Base-by-base conservation (phyloP, 768 basidiomycete genomes). In the Naganishia vishniacii region DNA sequence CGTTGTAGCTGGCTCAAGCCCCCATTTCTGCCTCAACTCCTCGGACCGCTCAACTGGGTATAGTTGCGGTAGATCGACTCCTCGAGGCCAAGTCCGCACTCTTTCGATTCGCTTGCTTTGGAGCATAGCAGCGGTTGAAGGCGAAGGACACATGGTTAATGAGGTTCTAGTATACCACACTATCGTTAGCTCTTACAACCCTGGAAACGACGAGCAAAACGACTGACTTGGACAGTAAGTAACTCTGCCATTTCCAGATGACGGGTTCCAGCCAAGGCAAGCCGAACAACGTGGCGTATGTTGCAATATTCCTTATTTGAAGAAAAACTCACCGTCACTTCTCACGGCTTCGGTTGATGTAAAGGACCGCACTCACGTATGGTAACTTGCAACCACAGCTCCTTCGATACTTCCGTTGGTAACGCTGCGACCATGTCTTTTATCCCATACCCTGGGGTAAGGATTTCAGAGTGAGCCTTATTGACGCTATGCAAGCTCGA, bases 261-360 rank as follows among this genome's bases (percentile, higher is more conserved):
- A 77, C 71, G 0, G 76, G 76, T 28, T 78, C 78, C 8, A 80
- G 70, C 77, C 77, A 79, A 0, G 73, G 67, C 48, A 79, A 68
- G 9, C 80, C 80, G 48, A 80, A 81, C 0, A 80, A 69, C 0
- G 77, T 77, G 0, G 80, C 79, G 64, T 81, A 81, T 1, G 75
- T 78, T 3, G 75, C 77, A 23, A 78, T 70, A 53, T 78, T 78
- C 0, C 76, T 77, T 7, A 18, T 9, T 26, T 47, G 18, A 29
- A 23, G 28, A 12, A 2, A 62, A 51, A 15, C 28, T 26, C 8
- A 7, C 15, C 34, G 31, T 40, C 18, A 48, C 13, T 42, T 46
- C 5, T 16, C 28, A 29, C 4, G 32, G 7, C 1, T 13, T 26
- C 11, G 12, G 45, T 62, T 29, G 23, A 45, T 45, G 11, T 53